Percentiles rank a stretch among this genome's conserved stretches.
These are phyloP conservation scores for Crucibulum laeve DNA, from an alignment of 768 basidiomycete species.

Conservation along the genomic window DNA sequence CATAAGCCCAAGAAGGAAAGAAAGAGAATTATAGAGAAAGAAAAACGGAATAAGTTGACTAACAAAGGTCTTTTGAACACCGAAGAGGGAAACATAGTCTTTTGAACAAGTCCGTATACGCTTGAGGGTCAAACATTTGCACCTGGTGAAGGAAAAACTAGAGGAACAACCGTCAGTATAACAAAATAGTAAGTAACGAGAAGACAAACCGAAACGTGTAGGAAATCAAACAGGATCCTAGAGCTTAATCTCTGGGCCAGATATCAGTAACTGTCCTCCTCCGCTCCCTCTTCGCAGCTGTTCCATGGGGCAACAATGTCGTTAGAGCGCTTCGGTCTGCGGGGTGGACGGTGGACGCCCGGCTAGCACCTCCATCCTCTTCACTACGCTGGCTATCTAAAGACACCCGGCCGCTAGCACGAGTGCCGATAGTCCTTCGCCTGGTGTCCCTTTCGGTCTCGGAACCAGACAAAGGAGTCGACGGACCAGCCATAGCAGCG, in stretches of 20 bases:
- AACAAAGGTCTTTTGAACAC: no score
- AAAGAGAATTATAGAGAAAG: no score
- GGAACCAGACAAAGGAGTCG: conserved; percentile 25
- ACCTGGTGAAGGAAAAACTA: no score
- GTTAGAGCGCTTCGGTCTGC: conserved; percentile 38
- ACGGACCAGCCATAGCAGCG: conserved; percentile 14
- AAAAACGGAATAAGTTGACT: no score
- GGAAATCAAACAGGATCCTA: conserved; percentile 5
- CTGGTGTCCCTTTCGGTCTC: conserved; percentile 48
- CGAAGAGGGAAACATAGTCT: no score
- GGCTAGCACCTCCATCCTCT: conserved; percentile 14
- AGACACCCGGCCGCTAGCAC: conserved; percentile 36
- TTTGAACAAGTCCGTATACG: no score
- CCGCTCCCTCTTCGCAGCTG: conserved; percentile 28
- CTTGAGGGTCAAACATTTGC: no score
- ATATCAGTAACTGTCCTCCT: conserved; percentile 44
- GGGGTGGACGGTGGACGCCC: conserved; percentile 20
- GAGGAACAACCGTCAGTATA: no score
- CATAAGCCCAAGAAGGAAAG: no score
- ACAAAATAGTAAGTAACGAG: background rate
- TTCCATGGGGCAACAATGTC: conserved; percentile 17
- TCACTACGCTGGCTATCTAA: conserved; percentile 32
- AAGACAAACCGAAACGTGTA: conserved; percentile 3
- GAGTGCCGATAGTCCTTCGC: conserved; percentile 29
- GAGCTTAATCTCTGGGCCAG: conserved; percentile 25